A percentile compares a stretch with the other conserved stretches of the same genome.
Conservation (phyloP, 192 early-diverging fungal genomes). For the Coemansia sp. region DNA sequence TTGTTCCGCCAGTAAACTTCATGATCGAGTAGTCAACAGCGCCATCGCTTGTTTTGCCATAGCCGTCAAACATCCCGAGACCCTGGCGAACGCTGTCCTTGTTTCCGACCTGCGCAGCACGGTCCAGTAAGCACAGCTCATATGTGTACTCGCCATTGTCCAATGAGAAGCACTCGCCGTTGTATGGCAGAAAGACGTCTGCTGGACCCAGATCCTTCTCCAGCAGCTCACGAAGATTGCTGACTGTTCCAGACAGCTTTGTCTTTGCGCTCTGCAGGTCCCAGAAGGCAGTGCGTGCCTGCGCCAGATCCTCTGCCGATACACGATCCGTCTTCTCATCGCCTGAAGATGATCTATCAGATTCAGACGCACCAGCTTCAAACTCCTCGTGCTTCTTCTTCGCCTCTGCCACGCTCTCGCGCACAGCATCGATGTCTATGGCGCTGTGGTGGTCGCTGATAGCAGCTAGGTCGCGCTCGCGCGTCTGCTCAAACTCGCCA, state of each 20-base stretch:
- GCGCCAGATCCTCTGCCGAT: slow-evolving; percentile 11
- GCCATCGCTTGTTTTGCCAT: slow-evolving; percentile 34
- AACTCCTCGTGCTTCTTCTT: slow-evolving; percentile 13
- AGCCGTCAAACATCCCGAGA: slow-evolving; percentile 60
- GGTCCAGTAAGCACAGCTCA: slow-evolving; percentile 81
- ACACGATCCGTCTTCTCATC: not conserved
- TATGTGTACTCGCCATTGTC: slow-evolving; percentile 64
- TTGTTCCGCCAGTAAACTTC: slow-evolving; percentile 68
- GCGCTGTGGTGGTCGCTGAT: slow-evolving; percentile 16
- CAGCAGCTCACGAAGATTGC: slow-evolving; percentile 57
- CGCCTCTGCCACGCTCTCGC: slow-evolving; percentile 22
- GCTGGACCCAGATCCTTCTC: slow-evolving; percentile 71
- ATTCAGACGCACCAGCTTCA: not conserved
- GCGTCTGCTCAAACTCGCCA: slow-evolving; percentile 33
- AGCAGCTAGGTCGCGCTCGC: slow-evolving; percentile 19
- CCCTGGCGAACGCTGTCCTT: slow-evolving; percentile 57
- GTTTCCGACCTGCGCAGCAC: slow-evolving; percentile 72
- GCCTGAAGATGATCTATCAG: no score
- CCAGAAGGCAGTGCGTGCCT: slow-evolving; percentile 23
- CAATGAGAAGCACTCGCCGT: slow-evolving; percentile 67
- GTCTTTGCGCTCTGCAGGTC: slow-evolving; percentile 20
- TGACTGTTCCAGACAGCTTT: slow-evolving; percentile 33
- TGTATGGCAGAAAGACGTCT: slow-evolving; percentile 66
- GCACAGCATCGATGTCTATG: slow-evolving; percentile 13
- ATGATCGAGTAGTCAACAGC: slow-evolving; percentile 40